phyloP scores from a whole-genome alignment of 1,139 yeast species.

The Ogataea hybrid region DNA sequence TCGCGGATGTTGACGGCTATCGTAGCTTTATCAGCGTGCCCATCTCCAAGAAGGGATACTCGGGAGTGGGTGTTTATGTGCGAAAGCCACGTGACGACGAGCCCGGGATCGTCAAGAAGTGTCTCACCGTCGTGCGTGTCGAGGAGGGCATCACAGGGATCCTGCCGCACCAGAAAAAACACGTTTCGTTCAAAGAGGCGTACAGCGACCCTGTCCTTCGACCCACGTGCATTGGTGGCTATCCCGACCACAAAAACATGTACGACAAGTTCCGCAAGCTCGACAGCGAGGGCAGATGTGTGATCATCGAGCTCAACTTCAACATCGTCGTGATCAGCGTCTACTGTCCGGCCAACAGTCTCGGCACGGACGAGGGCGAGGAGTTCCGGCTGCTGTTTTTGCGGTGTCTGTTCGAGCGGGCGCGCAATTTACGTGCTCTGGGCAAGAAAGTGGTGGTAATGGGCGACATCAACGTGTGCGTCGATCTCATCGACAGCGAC shows the following conservation, averaged over 20 bases:
- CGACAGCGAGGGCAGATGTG: slow-evolving; percentile 84
- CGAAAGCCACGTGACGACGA: slow-evolving; percentile 47
- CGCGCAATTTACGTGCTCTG: slow-evolving; percentile 45
- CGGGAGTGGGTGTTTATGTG: slow-evolving; percentile 89
- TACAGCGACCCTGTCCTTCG: slow-evolving; percentile 6
- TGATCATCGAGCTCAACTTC: slow-evolving; percentile 67
- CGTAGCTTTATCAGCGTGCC: slow-evolving; percentile 73
- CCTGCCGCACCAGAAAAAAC: slow-evolving; percentile 32
- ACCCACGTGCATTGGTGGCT: slow-evolving; percentile 63
- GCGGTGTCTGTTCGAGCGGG: slow-evolving; percentile 55
- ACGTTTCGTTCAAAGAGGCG: slow-evolving; percentile 26
- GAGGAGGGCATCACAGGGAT: slow-evolving; percentile 92
- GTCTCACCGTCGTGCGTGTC: slow-evolving; percentile 59
- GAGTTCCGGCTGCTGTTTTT: slow-evolving; percentile 58
- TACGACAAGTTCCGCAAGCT: slow-evolving; percentile 41
- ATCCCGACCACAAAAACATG: slow-evolving; percentile 45
- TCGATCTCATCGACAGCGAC: slow-evolving; percentile 82
- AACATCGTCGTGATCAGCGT: slow-evolving; percentile 67
- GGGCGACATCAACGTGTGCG: slow-evolving; percentile 86
- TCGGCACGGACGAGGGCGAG: slow-evolving; percentile 68
- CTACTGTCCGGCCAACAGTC: slow-evolving; percentile 92
- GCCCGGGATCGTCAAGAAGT: slow-evolving; percentile 33
- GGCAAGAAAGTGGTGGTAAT: slow-evolving; percentile 72
- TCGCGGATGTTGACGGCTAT: slow-evolving; percentile 60
- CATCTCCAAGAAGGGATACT: slow-evolving; percentile 66